Evolutionary conservation across 805 yeast genomes (phyloP).

Genomic region (Candida pseudofarinosa): DNA sequence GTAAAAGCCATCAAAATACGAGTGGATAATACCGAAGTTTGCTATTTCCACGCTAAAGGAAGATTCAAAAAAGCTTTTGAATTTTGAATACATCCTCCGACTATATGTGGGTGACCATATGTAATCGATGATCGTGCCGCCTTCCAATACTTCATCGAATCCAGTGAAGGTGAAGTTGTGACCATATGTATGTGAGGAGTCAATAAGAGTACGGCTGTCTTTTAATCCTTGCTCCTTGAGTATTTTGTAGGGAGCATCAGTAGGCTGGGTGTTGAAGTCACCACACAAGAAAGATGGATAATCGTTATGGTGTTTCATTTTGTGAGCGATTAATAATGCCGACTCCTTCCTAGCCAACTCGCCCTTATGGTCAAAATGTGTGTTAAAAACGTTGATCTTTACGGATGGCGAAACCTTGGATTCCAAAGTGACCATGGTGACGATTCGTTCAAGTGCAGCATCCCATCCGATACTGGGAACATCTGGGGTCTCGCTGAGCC

Average conservation of each 20-base stretch:
- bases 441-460: conserved; percentile 38
- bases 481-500: conserved; percentile 40
- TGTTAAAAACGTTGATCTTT: conserved; percentile 32
- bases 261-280: conserved; percentile 41
- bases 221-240: conserved; percentile 32
- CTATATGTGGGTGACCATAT: conserved; percentile 38
- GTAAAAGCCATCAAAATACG: conserved; percentile 25
- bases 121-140: conserved; percentile 37
- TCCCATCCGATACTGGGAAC: conserved; percentile 41
- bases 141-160: conserved; percentile 31
- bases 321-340: conserved; percentile 30
- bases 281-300: conserved; percentile 40
- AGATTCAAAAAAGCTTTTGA: conserved; percentile 9
- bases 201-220: conserved; percentile 33
- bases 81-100: conserved; percentile 4
- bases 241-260: conserved; percentile 37
- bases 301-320: conserved; percentile 25
- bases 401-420: conserved; percentile 24
- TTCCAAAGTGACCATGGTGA: conserved; percentile 29
- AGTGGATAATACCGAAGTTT: conserved; percentile 37
- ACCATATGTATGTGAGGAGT: conserved; percentile 34
- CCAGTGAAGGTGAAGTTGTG: conserved; percentile 46
- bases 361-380: conserved; percentile 42
- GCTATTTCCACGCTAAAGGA: conserved; percentile 27
- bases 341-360: conserved; percentile 31